Evolutionary conservation across 306 rosid genomes (phyloP).

Genomic region (Ormosia emarginata): DNA sequence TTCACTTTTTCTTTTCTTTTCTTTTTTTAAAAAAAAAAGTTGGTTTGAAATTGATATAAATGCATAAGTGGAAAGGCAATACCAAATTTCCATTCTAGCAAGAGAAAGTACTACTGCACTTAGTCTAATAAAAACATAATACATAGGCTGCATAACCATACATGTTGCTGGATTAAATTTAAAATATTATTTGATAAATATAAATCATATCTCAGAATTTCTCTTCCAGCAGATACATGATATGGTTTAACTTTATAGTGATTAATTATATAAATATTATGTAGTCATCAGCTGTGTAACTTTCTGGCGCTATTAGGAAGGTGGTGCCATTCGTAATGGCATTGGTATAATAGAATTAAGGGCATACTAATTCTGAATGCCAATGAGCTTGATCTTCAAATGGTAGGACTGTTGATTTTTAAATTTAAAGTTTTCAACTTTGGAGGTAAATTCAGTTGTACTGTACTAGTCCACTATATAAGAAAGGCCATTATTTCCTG

Average conservation of each 20-base stretch:
- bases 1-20: background rate
- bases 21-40: too few relatives aligned
- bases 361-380: background rate
- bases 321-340: background rate
- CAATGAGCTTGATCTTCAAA: background rate
- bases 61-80: background rate
- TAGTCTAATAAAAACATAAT: background rate
- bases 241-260: background rate
- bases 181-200: too few relatives aligned
- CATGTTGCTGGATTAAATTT: background rate
- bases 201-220: too few relatives aligned
- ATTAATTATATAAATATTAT: background rate
- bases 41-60: background rate
- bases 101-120: background rate
- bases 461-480: background rate
- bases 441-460: background rate
- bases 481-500: background rate
- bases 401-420: background rate
- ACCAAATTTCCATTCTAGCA: background rate
- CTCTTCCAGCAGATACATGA: background rate
- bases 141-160: too few relatives aligned
- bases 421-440: background rate
- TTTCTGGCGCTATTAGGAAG: background rate
- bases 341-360: background rate
- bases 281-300: background rate